Conservation (phyloP, 495 filamentous ascomycete species). For the Aeminium ludgeri region DNA sequence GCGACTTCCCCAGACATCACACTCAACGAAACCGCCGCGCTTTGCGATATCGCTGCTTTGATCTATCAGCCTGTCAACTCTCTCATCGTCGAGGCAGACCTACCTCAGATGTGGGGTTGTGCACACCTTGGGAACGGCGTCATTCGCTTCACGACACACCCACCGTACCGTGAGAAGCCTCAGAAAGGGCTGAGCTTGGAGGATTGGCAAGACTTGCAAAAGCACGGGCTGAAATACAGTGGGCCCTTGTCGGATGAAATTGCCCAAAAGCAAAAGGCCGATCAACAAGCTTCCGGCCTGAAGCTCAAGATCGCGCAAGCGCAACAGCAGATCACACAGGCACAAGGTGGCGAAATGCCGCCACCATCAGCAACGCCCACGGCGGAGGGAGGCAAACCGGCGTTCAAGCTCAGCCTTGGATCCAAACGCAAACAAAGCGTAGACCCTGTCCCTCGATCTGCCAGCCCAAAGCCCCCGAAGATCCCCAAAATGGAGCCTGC, state of each 20-base stretch:
- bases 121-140: slow-evolving; percentile 42
- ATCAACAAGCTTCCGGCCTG: not conserved
- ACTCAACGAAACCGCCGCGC: slow-evolving; percentile 53
- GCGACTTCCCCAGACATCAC: slow-evolving; percentile 51
- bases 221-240: slow-evolving; percentile 9
- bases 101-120: slow-evolving; percentile 55
- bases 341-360: not conserved
- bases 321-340: not conserved
- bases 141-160: slow-evolving; percentile 15
- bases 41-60: slow-evolving; percentile 58
- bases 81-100: slow-evolving; percentile 44
- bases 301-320: not conserved
- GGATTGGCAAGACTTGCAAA: slow-evolving; percentile 9
- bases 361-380: slow-evolving; percentile 1
- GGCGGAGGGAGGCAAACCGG: not conserved
- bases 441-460: slow-evolving; percentile 3
- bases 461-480: slow-evolving; percentile 12
- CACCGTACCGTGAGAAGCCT: slow-evolving; percentile 12
- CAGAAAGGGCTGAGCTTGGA: slow-evolving; percentile 3
- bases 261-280: slow-evolving; percentile 4
- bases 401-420: slow-evolving; percentile 1
- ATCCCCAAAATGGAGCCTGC: slow-evolving; percentile 2
- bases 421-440: slow-evolving; percentile 12
- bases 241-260: slow-evolving; percentile 4
- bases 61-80: slow-evolving; percentile 52